Evolutionary conservation across 495 filamentous ascomycete genomes (phyloP).

Genomic region (Chaetomidium leptoderma): DNA sequence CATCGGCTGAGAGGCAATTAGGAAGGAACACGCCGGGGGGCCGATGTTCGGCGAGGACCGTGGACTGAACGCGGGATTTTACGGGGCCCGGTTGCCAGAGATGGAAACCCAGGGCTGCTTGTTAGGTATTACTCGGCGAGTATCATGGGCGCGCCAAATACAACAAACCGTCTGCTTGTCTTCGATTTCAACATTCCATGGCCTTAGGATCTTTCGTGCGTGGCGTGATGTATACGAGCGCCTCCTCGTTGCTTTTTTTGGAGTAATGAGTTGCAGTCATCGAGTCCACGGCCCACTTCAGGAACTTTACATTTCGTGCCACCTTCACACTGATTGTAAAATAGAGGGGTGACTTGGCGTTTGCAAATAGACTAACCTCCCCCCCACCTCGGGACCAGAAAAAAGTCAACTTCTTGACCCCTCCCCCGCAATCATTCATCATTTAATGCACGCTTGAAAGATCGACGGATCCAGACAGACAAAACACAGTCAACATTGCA

Average conservation of each 20-base stretch:
- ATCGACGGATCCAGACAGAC: background rate
- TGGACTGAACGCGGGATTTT: conserved; percentile 10
- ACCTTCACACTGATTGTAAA: background rate
- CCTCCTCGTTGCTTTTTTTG: too few species aligned
- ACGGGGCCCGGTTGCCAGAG: too few species aligned
- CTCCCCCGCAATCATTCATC: conserved; percentile 9
- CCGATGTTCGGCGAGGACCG: conserved; percentile 11
- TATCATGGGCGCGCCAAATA: too few species aligned
- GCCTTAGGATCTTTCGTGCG: too few species aligned
- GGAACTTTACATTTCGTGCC: background rate
- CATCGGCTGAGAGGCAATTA: background rate
- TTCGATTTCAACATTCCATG: too few species aligned
- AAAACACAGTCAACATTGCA: background rate
- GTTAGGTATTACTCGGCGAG: too few species aligned
- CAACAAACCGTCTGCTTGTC: too few species aligned
- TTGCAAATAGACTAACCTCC: background rate
- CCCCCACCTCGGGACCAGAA: too few species aligned
- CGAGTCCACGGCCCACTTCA: background rate
- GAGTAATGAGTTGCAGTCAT: background rate
- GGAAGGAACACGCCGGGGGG: conserved; percentile 2
- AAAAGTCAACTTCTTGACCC: conserved; percentile 6
- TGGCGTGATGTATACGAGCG: too few species aligned
- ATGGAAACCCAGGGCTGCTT: too few species aligned
- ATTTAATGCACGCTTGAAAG: background rate
- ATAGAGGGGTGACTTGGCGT: background rate